Base-by-base conservation (phyloP, 352 stramenopile genomes). In the Aphanomyces stellatus region DNA sequence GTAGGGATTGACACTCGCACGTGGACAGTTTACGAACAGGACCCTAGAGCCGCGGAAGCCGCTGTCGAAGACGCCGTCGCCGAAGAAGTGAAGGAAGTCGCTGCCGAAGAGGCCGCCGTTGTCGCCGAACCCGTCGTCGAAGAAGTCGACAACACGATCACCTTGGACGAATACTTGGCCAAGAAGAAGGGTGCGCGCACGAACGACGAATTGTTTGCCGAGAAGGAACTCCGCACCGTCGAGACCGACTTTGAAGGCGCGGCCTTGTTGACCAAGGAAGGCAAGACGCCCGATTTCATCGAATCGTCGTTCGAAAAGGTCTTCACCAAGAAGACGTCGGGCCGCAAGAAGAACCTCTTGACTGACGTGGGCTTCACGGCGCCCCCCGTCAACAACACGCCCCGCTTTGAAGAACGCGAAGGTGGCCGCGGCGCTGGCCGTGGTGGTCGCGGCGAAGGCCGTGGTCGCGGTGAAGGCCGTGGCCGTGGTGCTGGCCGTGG, bases 301-400 rank as follows among this genome's bases (percentile, higher is more conserved):
- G 85, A 92, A 69, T 74, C 85, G 49, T 78, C 87, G 74, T 94
- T 82, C 76, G 85, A 97, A 72, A 96, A 98, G 80, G 89, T 97
- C 69, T 98, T 97, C 83, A 91, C 94, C 74, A 93, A 96, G 71
- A 98, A 98, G 88, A 97, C 91, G 62, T 91, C 87, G 63, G 87
- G 82, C 67, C 91, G 89, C 72, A 98, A 98, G 85, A 91, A 96
- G 79, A 76, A 96, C 73, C 46, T 96, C 73, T 78, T 95, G 71
- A 90, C 90, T 53, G 87, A 93, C 71, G 79, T 97, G 62, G 88
- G 80, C 62, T 93, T 90, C 78, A 78, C 83, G 73, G 53, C 49
- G 5, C 76, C 75, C 49, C 73, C 87, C 70, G 31, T 41, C 25
- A 83, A 84, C 70, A 77, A 75, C 43, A 80, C 92, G 73, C 85